A percentile compares a stretch with the other conserved stretches of the same genome.
Conservation (phyloP, 352 stramenopile genomes). For the Phytophthora pistaciae region DNA sequence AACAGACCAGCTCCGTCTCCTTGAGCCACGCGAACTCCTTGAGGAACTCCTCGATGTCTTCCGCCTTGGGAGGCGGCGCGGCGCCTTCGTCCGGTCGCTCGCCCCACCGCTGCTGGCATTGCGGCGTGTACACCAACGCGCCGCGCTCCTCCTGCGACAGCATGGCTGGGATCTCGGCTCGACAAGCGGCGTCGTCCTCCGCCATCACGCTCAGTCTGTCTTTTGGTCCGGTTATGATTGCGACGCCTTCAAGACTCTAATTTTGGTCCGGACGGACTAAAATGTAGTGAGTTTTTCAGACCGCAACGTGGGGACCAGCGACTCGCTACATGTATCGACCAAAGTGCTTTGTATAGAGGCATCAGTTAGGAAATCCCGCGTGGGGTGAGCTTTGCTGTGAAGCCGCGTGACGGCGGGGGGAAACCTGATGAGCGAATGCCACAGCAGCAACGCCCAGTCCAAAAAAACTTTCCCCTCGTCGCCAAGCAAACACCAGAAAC, state of each 20-base stretch:
- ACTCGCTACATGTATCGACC: too few species aligned
- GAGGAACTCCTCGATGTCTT: conserved; percentile 65
- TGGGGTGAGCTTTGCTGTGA: neutral
- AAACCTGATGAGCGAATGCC: neutral
- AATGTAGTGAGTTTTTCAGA: conserved; percentile 2
- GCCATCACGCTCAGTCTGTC: neutral
- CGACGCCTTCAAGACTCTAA: conserved; percentile 10
- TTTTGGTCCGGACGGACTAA: conserved; percentile 4
- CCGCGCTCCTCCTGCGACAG: conserved; percentile 38
- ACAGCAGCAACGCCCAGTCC: neutral
- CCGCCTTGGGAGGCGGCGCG: conserved; percentile 29
- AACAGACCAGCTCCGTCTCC: conserved; percentile 65
- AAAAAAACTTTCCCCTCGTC: neutral
- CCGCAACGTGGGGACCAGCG: too few species aligned
- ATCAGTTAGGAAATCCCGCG: neutral
- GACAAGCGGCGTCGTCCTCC: conserved; percentile 40
- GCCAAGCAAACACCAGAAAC: neutral
- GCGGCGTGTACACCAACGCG: conserved; percentile 23
- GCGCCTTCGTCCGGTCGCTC: conserved; percentile 13
- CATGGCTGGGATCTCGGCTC: conserved; percentile 66
- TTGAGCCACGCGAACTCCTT: conserved; percentile 53
- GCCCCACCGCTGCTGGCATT: conserved; percentile 57
- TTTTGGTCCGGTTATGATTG: conserved; percentile 6
- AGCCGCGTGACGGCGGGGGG: neutral
- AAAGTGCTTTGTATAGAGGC: too few species aligned